A percentile compares a stretch with the other conserved stretches of the same genome.
Conservation (phyloP, 1,284 basidiomycete genomes). For the Anthracocystis panici-leucophaei region DNA sequence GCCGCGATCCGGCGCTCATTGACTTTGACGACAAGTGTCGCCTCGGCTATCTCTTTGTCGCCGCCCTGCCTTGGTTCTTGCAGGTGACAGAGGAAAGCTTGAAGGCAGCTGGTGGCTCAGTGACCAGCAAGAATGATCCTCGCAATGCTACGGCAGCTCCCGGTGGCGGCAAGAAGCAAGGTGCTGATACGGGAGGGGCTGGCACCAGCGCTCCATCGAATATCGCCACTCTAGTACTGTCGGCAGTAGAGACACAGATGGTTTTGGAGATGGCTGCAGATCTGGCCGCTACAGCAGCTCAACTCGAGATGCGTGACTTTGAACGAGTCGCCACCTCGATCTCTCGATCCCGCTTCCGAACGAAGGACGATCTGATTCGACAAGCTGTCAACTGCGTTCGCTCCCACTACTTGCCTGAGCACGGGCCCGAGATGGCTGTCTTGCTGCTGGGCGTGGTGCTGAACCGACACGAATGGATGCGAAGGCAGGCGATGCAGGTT, state of each 20-base stretch:
- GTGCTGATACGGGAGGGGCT: conserved; percentile 11
- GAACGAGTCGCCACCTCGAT: conserved; percentile 89
- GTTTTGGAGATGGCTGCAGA: conserved; percentile 81
- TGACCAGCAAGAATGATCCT: conserved; percentile 35
- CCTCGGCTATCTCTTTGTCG: conserved; percentile 84
- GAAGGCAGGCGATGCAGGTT: conserved; percentile 84
- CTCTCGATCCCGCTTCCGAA: conserved; percentile 86
- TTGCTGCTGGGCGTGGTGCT: conserved; percentile 87
- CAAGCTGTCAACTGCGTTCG: conserved; percentile 87
- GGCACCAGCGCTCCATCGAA: neutral
- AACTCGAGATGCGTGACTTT: conserved; percentile 80
- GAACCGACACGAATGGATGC: conserved; percentile 85
- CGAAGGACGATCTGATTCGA: conserved; percentile 91
- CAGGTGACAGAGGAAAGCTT: conserved; percentile 76
- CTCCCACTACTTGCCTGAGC: conserved; percentile 78
- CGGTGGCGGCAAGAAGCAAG: conserved; percentile 13
- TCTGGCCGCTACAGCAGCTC: conserved; percentile 79
- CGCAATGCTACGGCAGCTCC: conserved; percentile 22
- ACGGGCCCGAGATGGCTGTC: conserved; percentile 81
- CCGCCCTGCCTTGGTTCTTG: conserved; percentile 88
- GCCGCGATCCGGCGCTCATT: conserved; percentile 78
- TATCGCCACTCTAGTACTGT: conserved; percentile 36
- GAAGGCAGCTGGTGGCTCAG: conserved; percentile 22
- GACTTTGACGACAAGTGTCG: conserved; percentile 77
- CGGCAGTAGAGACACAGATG: conserved; percentile 75